Evolutionary conservation across 2,329 filamentous ascomycete species (phyloP).

Genomic region (Lasiodiplodia citricola): DNA sequence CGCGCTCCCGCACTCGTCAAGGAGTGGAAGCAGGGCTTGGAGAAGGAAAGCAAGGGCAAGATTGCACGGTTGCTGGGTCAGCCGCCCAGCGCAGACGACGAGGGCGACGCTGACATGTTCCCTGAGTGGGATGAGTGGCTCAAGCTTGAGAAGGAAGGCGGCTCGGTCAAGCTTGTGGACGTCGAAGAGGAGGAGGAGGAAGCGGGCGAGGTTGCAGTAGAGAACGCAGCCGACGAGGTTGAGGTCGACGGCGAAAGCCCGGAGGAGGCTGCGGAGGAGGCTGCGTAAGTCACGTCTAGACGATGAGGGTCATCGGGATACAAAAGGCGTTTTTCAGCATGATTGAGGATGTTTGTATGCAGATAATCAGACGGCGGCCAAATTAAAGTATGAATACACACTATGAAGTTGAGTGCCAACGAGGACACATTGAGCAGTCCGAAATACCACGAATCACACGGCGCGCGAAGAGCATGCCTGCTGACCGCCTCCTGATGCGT

Average conservation of each 20-base stretch:
- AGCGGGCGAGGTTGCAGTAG: slow-evolving; percentile 30
- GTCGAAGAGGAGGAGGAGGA: slow-evolving; percentile 39
- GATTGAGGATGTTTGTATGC: slow-evolving; percentile 11
- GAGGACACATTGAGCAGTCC: not conserved
- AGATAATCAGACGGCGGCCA: slow-evolving; percentile 8
- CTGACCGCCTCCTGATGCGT: slow-evolving; percentile 18
- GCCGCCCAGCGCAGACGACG: slow-evolving; percentile 67
- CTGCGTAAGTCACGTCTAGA: slow-evolving; percentile 12
- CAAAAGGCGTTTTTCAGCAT: slow-evolving; percentile 19
- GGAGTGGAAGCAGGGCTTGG: slow-evolving; percentile 82
- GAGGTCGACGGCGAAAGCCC: slow-evolving; percentile 23
- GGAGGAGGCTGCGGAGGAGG: slow-evolving; percentile 5
- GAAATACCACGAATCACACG: slow-evolving; percentile 1
- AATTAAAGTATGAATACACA: slow-evolving; percentile 3
- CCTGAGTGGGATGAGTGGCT: slow-evolving; percentile 96
- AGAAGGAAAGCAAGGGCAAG: slow-evolving; percentile 83
- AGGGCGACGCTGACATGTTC: slow-evolving; percentile 79
- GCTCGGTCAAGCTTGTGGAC: slow-evolving; percentile 45
- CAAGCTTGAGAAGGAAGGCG: slow-evolving; percentile 76
- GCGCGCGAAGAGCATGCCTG: not conserved
- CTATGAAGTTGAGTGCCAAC: not conserved
- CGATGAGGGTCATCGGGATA: not conserved
- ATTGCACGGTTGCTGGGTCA: slow-evolving; percentile 83
- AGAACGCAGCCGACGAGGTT: slow-evolving; percentile 39
- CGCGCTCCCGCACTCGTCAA: slow-evolving; percentile 69